Base-by-base conservation (phyloP, 2,329 filamentous ascomycete genomes). In the Epichloe hybrida region DNA sequence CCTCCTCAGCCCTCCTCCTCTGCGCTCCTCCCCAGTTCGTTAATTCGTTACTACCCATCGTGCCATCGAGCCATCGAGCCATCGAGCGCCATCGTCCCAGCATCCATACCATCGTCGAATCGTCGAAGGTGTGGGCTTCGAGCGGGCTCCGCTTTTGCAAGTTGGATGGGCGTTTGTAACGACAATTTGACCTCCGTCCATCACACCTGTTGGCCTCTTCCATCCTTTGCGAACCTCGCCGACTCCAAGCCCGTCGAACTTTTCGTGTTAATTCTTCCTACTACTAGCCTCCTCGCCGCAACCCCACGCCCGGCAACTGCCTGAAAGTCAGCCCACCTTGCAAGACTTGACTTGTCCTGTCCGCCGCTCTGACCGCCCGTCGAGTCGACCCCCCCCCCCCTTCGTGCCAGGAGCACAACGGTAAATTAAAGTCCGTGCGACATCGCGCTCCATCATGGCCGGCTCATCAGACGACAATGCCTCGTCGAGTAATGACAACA, bases 381-480 rank as follows among this genome's bases (percentile, higher is more conserved):
- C 23, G 23, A 1, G 6, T 27, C 23, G 23, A 27, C 5, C 21
- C 21, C 27, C 7, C 27, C 21, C 21, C 21, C 7, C 27, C 7
- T 41, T 35, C n/a, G 17, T 27, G 17, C 35, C 37, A 40, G 40
- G 15, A 27, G 42, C 36, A 36, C 42, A 44, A 50, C 48, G 13
- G 17, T 21, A 20, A 17, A 21, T 20, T 21, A 1, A n/a, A 13
- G 2, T 44, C 8, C 27, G 31, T 34, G 20, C 48, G 40, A 11
- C 40, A 12, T 3, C 43, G 11, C 27, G 39, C 9, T 34, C 20
- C 17, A 53, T 53, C 53, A 69, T 68, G 61, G 59, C 67, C 42
- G 63, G 63, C 50, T 69, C 69, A 43, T 66, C 66, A 50, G 68
- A 69, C 55, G 68, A 69, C 54, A 63, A 67, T 53, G 60, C 54